Base-by-base conservation (phyloP, 805 yeast genomes). In the Wickerhamomyces mucosus region DNA sequence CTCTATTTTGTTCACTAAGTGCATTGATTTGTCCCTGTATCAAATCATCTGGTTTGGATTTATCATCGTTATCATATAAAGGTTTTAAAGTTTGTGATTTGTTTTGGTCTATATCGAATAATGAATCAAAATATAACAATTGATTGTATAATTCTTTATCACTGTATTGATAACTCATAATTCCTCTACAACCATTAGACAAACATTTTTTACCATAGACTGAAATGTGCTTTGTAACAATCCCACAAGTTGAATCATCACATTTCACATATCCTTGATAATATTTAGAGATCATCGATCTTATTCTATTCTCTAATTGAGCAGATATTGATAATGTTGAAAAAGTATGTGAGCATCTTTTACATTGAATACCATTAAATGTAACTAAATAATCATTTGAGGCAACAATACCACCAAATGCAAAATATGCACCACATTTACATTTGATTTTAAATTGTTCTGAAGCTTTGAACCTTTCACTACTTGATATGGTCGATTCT, bases 131-230 rank as follows among this genome's bases (percentile, higher is more conserved):
- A 49, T 84, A 89, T 27, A 82, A 63, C 42, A 92, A 61, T 57
- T 92, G 97, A 47, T 83, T 83, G 63, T 88, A 89, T 24, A 92
- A 63, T 32, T 75, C 78, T 50, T 78, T 79, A 53, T 84, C 95
- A 17, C 75, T 64, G 52, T 82, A 92, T 36, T 67, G 68, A 55
- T 75, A 81, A 37, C 72, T 63, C 85, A 86, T 79, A 9, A 79
- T 72, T 23, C 97, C 96, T 46, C 82, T 79, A 37, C 75, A 69
- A 24, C 62, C 46, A 67, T 68, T 36, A 55, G 55, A 26, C 37
- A 85, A 65, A 54, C 97, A 86, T 42, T 89, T 69, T 43, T 78
- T 74, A 32, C 97, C 97, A 48, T 83, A 85, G 4, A 88, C 96
- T 15, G 88, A 75, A 16, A 92, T 69, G 50, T 88, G 95, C 39